Evolutionary conservation across 2,329 filamentous ascomycete genomes (phyloP).

Genomic region (Exophiala oligosperma): DNA sequence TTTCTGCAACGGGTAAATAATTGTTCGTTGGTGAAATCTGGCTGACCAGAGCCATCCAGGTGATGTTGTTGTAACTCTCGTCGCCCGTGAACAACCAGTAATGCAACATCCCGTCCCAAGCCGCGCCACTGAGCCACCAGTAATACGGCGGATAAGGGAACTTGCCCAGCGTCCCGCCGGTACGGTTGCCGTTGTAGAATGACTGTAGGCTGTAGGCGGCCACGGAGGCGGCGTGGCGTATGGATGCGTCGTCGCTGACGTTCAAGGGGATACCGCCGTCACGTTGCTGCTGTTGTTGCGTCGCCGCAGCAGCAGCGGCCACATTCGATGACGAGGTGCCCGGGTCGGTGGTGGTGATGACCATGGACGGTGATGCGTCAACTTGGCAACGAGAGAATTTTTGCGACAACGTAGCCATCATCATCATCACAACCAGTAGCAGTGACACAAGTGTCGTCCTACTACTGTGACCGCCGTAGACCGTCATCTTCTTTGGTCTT

Average conservation of each 20-base stretch:
- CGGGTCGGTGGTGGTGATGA: no score
- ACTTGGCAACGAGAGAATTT: no score
- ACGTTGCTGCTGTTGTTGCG: not conserved
- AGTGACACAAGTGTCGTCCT: no score
- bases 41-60: conserved; percentile 59
- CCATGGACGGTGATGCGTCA: no score
- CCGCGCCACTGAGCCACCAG: conserved; percentile 65
- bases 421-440: no score
- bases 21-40: conserved; percentile 61
- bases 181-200: conserved; percentile 37
- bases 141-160: conserved; percentile 69
- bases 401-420: no score
- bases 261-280: not conserved
- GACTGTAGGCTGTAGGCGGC: not conserved
- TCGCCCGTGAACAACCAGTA: conserved; percentile 68
- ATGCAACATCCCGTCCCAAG: conserved; percentile 66
- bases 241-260: not conserved
- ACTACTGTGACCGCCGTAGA: no score
- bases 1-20: conserved; percentile 55
- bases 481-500: no score
- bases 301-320: not conserved
- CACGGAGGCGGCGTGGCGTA: not conserved
- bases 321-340: not conserved
- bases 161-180: conserved; percentile 52
- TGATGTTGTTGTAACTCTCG: conserved; percentile 58